Conservation (phyloP, 2,329 filamentous ascomycete species). For the Diaporthe longicolla region DNA sequence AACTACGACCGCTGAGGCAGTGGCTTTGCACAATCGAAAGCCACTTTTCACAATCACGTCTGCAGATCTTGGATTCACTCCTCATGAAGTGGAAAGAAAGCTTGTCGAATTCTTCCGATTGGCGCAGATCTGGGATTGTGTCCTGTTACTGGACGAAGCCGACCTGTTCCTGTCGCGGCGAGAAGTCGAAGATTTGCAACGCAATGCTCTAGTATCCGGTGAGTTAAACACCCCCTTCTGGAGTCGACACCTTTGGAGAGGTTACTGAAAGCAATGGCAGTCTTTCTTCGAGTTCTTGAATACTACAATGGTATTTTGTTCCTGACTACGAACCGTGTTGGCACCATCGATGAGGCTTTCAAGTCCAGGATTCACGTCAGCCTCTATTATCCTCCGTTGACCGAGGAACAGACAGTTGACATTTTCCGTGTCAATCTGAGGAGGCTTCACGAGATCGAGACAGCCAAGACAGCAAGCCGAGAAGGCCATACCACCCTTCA, state of each 20-base stretch:
- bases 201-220: constrained; percentile 50
- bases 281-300: constrained; percentile 54
- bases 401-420: constrained; percentile 44
- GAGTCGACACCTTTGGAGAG: accelerated
- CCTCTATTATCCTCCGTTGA: constrained; percentile 52
- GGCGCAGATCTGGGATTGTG: constrained; percentile 55
- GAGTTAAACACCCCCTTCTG: background rate
- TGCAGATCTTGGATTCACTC: constrained; percentile 49
- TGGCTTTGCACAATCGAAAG: constrained; percentile 32
- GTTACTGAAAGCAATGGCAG: constrained; percentile 42
- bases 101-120: constrained; percentile 46
- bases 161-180: constrained; percentile 57
- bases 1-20: constrained; percentile 49
- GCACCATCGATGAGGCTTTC: constrained; percentile 61
- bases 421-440: constrained; percentile 50
- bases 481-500: background rate
- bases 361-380: constrained; percentile 56
- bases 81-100: constrained; percentile 34
- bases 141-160: constrained; percentile 57
- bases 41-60: constrained; percentile 44
- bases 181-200: constrained; percentile 45
- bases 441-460: constrained; percentile 28
- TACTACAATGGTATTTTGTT: constrained; percentile 58
- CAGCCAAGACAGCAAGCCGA: background rate
- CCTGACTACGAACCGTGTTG: constrained; percentile 62